Evolutionary conservation across 176 grass and related monocot genomes (phyloP), one percentile per base, ranked within the genome.

Genomic region (Tillandsia fasciculata): DNA sequence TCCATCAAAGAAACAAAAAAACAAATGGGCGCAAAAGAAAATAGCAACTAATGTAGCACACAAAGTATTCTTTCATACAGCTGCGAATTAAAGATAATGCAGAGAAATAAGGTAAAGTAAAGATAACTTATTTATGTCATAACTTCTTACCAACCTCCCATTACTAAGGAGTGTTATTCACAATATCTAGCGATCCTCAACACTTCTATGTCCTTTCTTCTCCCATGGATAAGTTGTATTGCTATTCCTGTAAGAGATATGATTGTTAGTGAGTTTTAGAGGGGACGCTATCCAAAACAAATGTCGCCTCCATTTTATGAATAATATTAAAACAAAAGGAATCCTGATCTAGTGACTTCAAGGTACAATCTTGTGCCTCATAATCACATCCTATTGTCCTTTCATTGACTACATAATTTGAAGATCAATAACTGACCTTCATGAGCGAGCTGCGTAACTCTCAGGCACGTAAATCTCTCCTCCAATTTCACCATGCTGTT

Each of bases 381-480:
- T 42, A 42, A 42, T 42, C 4, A 3, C 33, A 42, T 42, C 33
- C 33, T 42, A 42, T 42, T 42, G 33, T 42, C 33, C 8, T 42
- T 42, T 42, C 33, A 42, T 42, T 42, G 33, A 42, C 33, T 42
- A 69, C 47, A 50, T 7, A 68, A 69, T 50, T 67, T 15, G 8
- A 17, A 51, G 13, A 12, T 22, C 9, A 53, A 52, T 33, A 2
- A 51, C 33, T 12, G n/a, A 77, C 75, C 75, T 77, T 92, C 80
- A 68, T 14, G 59, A 78, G 42, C 51, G 75, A 69, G 69, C 69
- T 65, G 75, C 73, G 83, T 89, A 96, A 77, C 71, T 90, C 81
- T 92, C 79, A 74, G 93, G 93, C 28, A 97, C 79, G 64, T 97
- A 97, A 53, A 97, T 97, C 77, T 97, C 93, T 73, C 93, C 93